Evolutionary conservation across 2,329 filamentous ascomycete species (phyloP), one percentile per base, ranked within the genome.

Genomic region (Fusarium sp.): DNA sequence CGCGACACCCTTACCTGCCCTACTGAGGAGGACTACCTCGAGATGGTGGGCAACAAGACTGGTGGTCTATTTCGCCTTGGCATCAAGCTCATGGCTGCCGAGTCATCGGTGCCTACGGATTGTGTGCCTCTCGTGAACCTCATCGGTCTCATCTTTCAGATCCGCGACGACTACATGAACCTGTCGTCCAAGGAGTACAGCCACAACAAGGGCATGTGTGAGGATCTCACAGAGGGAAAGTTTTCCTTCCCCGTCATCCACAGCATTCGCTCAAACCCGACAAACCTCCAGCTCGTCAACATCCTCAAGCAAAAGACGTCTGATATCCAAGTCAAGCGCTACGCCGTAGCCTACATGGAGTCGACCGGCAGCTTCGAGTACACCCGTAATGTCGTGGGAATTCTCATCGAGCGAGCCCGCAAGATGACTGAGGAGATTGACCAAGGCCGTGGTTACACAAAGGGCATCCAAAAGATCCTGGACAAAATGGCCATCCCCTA

Each of bases 211-310:
- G 96, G 95, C 54, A 87, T 97, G 73, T 97, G 93, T 79, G 95
- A 98, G 82, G 96, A 98, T 80, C 82, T 98, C 73, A 97, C 93
- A 1, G 96, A 98, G 82, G 95, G 95, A 69, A 98, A 98, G 84
- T 97, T 97, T 83, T 95, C 91, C 25, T 97, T 97, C 78, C 93
- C 94, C 40, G 90, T 98, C 75, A 97, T 98, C 75, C 95, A 98
- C 82, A 91, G 91, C 78, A 96, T 98, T 73, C 91, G 92, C 65
- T 83, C 90, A 64, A 87, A 93, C 77, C 92, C 88, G 16, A 81
- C 83, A 29, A 92, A 93, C 77, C 84, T 91, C 72, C 90, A 96
- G 75, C 86, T 99, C 60, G 87, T 97, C 79, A 97, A 96, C 77
- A 97, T 98, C 61, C 84, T 98, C 42, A 93, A 93, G 80, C 94